These are phyloP conservation scores for Verticillium longisporum DNA, from an alignment of 2,329 filamentous ascomycete species.

Conservation along the genomic window DNA sequence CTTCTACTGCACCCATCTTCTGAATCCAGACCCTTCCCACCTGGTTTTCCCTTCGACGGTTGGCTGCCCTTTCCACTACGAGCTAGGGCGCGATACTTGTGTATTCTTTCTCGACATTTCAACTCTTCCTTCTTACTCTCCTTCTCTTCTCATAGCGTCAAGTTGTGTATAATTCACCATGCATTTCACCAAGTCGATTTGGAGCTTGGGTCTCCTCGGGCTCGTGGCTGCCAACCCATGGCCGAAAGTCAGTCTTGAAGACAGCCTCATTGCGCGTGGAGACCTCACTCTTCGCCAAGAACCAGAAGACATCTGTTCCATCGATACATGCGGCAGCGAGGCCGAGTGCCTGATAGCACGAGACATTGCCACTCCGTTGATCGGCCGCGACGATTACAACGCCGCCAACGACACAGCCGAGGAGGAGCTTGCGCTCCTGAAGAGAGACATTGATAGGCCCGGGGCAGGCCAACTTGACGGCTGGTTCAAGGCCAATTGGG, in stretches of 20 bases:
- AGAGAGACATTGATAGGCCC: not conserved
- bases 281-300: not conserved
- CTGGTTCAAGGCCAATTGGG: not conserved
- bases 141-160: too few species aligned
- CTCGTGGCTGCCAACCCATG: not conserved
- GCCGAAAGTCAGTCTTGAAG: not conserved
- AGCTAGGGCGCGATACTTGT: too few species aligned
- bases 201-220: not conserved
- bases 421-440: not conserved
- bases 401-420: not conserved
- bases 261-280: not conserved
- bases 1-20: too few species aligned
- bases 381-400: not conserved
- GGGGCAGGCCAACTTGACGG: not conserved
- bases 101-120: too few species aligned
- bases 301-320: not conserved
- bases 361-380: not conserved
- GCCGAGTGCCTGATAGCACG: not conserved
- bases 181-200: not conserved
- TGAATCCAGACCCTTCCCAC: too few species aligned
- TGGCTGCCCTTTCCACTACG: too few species aligned
- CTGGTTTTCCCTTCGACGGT: too few species aligned
- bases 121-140: not conserved
- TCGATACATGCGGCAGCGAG: not conserved
- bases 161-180: not conserved